phyloP scores from a whole-genome alignment of 306 rosid species.

The Cicer chorassanicum region DNA sequence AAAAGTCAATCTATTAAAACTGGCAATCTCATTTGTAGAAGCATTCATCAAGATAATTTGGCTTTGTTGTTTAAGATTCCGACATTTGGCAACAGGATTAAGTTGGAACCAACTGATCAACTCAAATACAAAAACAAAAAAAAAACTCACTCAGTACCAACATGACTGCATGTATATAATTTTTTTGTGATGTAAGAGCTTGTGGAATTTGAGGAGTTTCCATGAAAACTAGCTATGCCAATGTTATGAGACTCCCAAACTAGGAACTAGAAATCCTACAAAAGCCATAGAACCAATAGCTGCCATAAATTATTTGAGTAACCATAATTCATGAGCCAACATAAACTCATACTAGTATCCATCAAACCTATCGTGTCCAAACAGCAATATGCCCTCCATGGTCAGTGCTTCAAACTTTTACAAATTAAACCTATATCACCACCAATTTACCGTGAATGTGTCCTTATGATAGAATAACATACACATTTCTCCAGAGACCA shows the following conservation, averaged over 20 bases:
- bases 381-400: background rate
- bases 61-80: background rate
- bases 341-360: background rate
- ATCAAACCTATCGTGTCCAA: slow-evolving; percentile 1
- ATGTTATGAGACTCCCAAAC: background rate
- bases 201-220: background rate
- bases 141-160: background rate
- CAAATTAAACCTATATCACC: slow-evolving; percentile 3
- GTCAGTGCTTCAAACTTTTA: background rate
- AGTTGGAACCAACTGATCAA: slow-evolving; percentile 29
- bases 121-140: background rate
- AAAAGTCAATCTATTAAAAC: background rate
- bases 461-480: background rate
- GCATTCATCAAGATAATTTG: no score
- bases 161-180: background rate
- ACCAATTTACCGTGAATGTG: slow-evolving; percentile 20
- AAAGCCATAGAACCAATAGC: no score
- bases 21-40: no score
- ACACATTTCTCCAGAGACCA: slow-evolving; percentile 18
- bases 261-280: background rate
- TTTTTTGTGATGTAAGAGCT: background rate
- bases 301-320: background rate
- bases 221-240: background rate
- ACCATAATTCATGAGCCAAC: slow-evolving; percentile 7
- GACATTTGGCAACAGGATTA: slow-evolving; percentile 2